Evolutionary conservation across 108 stramenopile species (phyloP), one percentile per base, ranked within the genome.

Genomic region (Discostella stelligeroides): DNA sequence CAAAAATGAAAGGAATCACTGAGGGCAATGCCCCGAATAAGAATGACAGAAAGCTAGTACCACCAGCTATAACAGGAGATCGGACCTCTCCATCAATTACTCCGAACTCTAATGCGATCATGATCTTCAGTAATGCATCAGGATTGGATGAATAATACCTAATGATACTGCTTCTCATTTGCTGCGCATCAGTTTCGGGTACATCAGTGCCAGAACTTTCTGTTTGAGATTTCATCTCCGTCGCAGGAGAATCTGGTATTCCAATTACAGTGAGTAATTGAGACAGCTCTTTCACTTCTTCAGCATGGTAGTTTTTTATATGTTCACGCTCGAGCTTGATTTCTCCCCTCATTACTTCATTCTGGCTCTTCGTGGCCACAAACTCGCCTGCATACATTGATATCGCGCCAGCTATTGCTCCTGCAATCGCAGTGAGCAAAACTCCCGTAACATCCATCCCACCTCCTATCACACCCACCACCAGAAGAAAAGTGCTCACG

Each of bases 351-450:
- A 91, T 73, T 2, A 92, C 88, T 65, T 92, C 86, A 63, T 92
- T 87, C 80, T 92, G 90, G 59, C 72, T 75, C 66, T 92, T 92
- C 12, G 90, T 92, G 21, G 90, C 90, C 4, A 92, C 84, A 59
- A 73, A 91, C 67, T 92, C 90, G 20, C 90, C 90, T 12, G 90
- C 86, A 51, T 77, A 81, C 90, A 92, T 92, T 47, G 75, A 79
- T 15, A 92, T 79, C 29, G 90, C 87, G 1, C 90, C 90, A 8
- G 90, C 90, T 39, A 92, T 43, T 15, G 87, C 86, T 15, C 90
- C 90, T 3, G 90, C 74, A 39, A 92, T 78, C 20, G 88, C 80
- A 23, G 90, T 92, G 30, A 92, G 59, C 57, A 92, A 60, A 23
- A 88, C 83, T 47, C 75, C 85, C 14, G 60, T 66, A 21, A 83